Evolutionary conservation across 495 filamentous ascomycete species (phyloP), one percentile per base, ranked within the genome.

Genomic region (Trypethelium eluteriae): DNA sequence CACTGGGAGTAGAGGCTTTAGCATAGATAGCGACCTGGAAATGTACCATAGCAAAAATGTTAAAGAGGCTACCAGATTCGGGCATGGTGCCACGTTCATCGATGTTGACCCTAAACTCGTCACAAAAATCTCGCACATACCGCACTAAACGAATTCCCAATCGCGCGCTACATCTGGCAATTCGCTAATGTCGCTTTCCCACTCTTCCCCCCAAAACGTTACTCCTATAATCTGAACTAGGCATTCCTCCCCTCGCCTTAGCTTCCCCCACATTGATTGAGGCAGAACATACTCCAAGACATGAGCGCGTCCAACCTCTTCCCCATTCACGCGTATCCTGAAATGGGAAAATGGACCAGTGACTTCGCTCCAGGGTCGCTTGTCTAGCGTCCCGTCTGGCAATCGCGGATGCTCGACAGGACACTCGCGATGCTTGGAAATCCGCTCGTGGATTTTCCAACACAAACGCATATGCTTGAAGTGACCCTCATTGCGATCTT

Each of bases 271-370:
- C 18, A 59, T 32, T 32, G 53, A 10, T 6, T 80, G 66, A 64
- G 25, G 56, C 62, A 70, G 34, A 1, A 73, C 41, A 39, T 18
- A 70, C 47, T 71, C 73, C 61, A 66, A 46, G 0, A 69, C 69
- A 63, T 74, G 73, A 12, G 69, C 69, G 25, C 69, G 64, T n/a
- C 70, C 72, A 5, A 67, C 49, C 2, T 25, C 12, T 10, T 65
- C 2, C 3, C 69, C 71, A 64, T 70, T 57, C 14, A 74, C 38
- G 2, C 39, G 16, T 16, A 74, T 41, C 4, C 39, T 39, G 56
- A 74, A 73, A 39, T 71, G 56, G 6, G 71, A 62, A 59, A 73
- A 73, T 1, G 69, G 71, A 2, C 73, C 73, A 2, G 73, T 74
- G 38, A 67, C 63, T 12, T 56, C 39, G 47, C 73, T 74, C 62